These are phyloP conservation scores for Chalaropsis ovoidea DNA, from an alignment of 2,329 filamentous ascomycete species.

Conservation along the genomic window DNA sequence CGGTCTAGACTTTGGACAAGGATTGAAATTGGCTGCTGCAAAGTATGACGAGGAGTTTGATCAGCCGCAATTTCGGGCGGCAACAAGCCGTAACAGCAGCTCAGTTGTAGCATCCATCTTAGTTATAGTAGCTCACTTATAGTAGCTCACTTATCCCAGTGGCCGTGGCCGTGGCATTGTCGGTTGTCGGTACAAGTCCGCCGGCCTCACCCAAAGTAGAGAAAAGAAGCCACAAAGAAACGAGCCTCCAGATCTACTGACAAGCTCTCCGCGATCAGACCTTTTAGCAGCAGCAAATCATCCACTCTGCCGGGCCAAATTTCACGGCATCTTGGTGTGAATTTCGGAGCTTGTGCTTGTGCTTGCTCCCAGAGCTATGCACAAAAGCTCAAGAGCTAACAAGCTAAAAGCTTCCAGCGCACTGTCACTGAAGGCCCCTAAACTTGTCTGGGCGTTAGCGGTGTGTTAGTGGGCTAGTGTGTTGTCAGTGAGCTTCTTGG, in stretches of 20 bases:
- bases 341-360: not conserved
- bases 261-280: not conserved
- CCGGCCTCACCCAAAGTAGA: too few relatives aligned
- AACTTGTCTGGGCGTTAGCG: not conserved
- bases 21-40: conserved; percentile 4
- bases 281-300: not conserved
- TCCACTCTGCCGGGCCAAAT: not conserved
- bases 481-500: not conserved
- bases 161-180: too few relatives aligned
- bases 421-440: not conserved
- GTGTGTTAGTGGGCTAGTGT: not conserved
- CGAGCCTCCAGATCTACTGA: not conserved
- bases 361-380: too few relatives aligned
- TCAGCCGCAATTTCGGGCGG: conserved; percentile 6
- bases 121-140: too few relatives aligned
- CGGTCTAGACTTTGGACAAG: conserved; percentile 8
- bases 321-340: not conserved
- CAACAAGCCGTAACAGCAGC: too few relatives aligned
- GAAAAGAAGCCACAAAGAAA: too few relatives aligned
- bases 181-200: too few relatives aligned
- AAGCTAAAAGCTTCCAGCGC: not conserved
- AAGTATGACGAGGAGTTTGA: not conserved
- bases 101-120: too few relatives aligned
- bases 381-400: not conserved
- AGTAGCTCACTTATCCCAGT: too few relatives aligned